These are phyloP conservation scores for Fusarium metavorans DNA, from an alignment of 2,329 filamentous ascomycete species.

Conservation along the genomic window DNA sequence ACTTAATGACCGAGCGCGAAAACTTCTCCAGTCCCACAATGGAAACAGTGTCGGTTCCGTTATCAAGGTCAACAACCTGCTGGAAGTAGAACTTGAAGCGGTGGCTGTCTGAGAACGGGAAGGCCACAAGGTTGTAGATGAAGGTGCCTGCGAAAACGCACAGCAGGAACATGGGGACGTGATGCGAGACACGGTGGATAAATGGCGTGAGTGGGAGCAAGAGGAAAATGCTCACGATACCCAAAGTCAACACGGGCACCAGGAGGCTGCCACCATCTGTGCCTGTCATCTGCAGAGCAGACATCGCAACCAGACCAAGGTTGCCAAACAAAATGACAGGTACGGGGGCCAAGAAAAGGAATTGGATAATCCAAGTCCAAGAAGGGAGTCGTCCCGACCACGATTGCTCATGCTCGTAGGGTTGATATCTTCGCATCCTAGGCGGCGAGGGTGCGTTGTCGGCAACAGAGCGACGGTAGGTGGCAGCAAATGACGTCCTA, in stretches of 20 bases:
- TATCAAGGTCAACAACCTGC: slow-evolving; percentile 83
- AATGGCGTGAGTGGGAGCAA: slow-evolving; percentile 85
- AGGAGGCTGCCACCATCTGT: slow-evolving; percentile 83
- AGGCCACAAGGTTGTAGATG: slow-evolving; percentile 87
- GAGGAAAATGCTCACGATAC: slow-evolving; percentile 75
- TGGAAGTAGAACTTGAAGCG: slow-evolving; percentile 90
- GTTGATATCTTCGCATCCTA: slow-evolving; percentile 45
- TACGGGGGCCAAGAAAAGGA: slow-evolving; percentile 83
- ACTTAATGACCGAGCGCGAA: slow-evolving; percentile 72
- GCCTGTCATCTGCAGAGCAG: slow-evolving; percentile 82
- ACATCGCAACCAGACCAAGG: slow-evolving; percentile 77
- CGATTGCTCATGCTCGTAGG: slow-evolving; percentile 80
- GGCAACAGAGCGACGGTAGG: slow-evolving; percentile 64
- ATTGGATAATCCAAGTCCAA: slow-evolving; percentile 91
- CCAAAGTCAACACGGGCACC: slow-evolving; percentile 77
- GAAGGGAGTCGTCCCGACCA: slow-evolving; percentile 85
- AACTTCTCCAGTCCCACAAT: slow-evolving; percentile 77
- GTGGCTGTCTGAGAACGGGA: slow-evolving; percentile 85
- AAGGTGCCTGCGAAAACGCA: slow-evolving; percentile 79
- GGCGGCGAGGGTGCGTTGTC: slow-evolving; percentile 40
- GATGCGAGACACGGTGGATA: slow-evolving; percentile 86
- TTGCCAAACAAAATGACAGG: slow-evolving; percentile 83
- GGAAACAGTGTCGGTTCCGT: slow-evolving; percentile 75
- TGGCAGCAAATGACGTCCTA: slow-evolving; percentile 66
- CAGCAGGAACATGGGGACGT: slow-evolving; percentile 82